These are phyloP conservation scores for Secale cereale DNA, from an alignment of 176 grass and related monocot genomes.

Conservation along the genomic window DNA sequence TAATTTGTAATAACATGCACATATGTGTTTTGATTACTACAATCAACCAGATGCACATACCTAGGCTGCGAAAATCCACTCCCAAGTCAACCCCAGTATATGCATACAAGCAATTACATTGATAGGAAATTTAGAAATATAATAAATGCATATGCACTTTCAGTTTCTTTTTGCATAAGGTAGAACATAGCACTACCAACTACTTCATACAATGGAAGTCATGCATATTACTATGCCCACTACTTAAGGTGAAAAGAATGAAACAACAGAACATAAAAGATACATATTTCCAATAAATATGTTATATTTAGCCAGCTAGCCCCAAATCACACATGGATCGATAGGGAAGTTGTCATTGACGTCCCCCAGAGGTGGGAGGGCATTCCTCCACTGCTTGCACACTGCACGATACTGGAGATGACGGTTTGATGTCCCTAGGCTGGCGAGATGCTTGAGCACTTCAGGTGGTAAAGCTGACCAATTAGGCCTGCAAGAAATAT, in stretches of 20 bases:
- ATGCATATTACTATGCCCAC: neutral
- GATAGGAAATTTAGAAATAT: neutral
- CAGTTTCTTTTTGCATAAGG: neutral
- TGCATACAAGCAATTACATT: neutral
- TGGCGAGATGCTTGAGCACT: neutral
- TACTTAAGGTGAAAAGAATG: neutral
- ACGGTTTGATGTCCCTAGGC: neutral
- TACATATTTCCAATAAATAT: neutral
- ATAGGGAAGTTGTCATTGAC: neutral
- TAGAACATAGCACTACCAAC: neutral
- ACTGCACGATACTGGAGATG: neutral
- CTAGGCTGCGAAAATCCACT: neutral
- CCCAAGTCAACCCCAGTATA: neutral
- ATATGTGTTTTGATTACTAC: neutral
- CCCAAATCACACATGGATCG: neutral
- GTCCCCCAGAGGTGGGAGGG: neutral
- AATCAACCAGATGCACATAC: neutral
- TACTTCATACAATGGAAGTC: neutral
- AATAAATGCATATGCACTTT: neutral
- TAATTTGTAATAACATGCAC: neutral
- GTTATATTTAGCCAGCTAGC: neutral
- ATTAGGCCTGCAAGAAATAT: neutral
- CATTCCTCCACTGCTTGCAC: neutral
- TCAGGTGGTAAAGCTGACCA: neutral
- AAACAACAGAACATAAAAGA: neutral